Evolutionary conservation across 257 asterid genomes (phyloP), one percentile per base, ranked within the genome.

Genomic region (Solanum tacnaense): DNA sequence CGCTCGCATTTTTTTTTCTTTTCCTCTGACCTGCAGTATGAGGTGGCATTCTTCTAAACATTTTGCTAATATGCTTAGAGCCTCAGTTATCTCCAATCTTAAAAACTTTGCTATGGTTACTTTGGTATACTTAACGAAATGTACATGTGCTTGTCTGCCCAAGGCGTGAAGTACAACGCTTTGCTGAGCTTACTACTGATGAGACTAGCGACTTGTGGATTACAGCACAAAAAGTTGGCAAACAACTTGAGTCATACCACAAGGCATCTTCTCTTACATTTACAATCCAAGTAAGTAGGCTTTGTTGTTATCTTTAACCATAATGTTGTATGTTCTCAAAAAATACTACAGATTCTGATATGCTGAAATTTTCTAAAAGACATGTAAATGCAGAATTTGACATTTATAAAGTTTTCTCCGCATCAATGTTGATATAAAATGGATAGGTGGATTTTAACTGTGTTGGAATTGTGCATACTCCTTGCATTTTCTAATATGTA

Each of bases 81-180:
- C 84, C 58, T 12, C 84, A n/a, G 34, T 84, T 86, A 21, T n/a
- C 49, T 78, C 68, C 87, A 71, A 10, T 20, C 5, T 25, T 91
- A 85, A 60, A 44, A 78, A 83, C 56, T 44, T 52, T 32, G 27
- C 46, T 73, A 34, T 73, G 81, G 46, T 18, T 34, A 73, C 46
- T 87, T 91, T 90, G 91, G 87, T 92, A 87, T 86, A 52, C 99
- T 96, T 96, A 90, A 96, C 98, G 15, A 85, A 72, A 89, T 82
- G 67, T 72, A 95, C 98, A 96, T 88, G 99, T 96, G 90, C 99
- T 96, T 87, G 95, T 95, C 90, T 94, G 98, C 91, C 99, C 99
- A 87, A 94, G 93, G 90, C 98, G 98, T 90, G 96, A 90, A 67
- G 98, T 92, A 31, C 94, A 92, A 88, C 96, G 98, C 88, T 94